Evolutionary conservation across 2,329 filamentous ascomycete species (phyloP).

Genomic region (Trematosphaeria pertusa): DNA sequence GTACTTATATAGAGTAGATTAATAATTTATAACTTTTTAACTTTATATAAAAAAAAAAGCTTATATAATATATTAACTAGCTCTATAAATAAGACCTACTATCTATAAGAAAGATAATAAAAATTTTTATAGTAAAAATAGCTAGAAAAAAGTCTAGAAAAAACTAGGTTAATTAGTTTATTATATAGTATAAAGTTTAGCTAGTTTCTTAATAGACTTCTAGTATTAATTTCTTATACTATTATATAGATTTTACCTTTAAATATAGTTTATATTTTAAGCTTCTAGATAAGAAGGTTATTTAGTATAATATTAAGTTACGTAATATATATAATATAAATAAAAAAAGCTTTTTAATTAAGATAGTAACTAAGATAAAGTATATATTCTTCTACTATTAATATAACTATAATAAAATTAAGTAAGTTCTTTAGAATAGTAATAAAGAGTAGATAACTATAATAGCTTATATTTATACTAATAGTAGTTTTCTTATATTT

Average conservation of each 20-base stretch:
- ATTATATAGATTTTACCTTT: slow-evolving; percentile 12
- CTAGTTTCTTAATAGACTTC: slow-evolving; percentile 16
- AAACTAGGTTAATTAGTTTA: slow-evolving; percentile 10
- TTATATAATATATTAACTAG: too few species aligned
- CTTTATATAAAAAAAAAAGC: too few species aligned
- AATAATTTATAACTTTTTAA: too few species aligned
- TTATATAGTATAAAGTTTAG: slow-evolving; percentile 2
- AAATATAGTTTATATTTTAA: too few species aligned
- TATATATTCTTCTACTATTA: too few species aligned
- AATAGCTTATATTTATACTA: too few species aligned
- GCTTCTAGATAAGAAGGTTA: slow-evolving; percentile 4
- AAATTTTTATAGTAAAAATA: slow-evolving; percentile 1
- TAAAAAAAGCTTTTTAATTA: slow-evolving; percentile 16
- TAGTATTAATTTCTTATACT: slow-evolving; percentile 15
- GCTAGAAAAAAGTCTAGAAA: slow-evolving; percentile 7
- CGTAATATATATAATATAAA: slow-evolving; percentile 16
- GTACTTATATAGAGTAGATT: too few species aligned
- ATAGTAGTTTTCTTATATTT: slow-evolving; percentile 7
- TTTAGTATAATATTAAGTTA: neutral
- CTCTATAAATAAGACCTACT: too few species aligned
- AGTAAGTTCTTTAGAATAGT: slow-evolving; percentile 1
- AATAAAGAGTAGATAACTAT: too few species aligned
- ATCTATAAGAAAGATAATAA: too few species aligned
- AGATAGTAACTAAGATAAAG: slow-evolving; percentile 11
- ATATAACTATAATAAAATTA: neutral